Base-by-base conservation (phyloP, 768 basidiomycete species). In the Collybia mongolica region DNA sequence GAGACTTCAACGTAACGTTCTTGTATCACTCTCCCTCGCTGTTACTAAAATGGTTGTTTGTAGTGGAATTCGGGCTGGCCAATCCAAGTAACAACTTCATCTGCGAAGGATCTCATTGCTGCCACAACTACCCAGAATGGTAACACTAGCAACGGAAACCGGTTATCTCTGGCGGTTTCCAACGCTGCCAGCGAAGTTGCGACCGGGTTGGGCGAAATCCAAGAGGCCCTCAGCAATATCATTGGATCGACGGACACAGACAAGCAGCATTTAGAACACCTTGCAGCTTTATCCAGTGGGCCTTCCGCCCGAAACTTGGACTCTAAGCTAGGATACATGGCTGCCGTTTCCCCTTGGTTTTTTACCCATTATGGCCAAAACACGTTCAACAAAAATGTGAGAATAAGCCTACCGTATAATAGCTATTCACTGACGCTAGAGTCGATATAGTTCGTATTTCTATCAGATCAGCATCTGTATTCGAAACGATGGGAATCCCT, bases 1-100 rank as follows among this genome's bases (percentile, higher is more conserved):
- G 86, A 17, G 74, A 72, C 47, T 84, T 83, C 59, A 81, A 79
- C 51, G 85, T 86, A 59, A 46, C 76, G 59, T 14, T 19, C 52
- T 45, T n/a, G 53, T 6, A 26, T 18, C 19, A 49, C 14, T 45
- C n/a, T 51, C 51, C 32, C 51, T 9, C n/a, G 18, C 23, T 26
- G 49, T 42, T 12, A 38, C 18, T 51, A 55, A 44, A 61, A 52
- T 52, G 9, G 22, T 42, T 32, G 17, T 52, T 18, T 23, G n/a
- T 41, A 86, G 82, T 93, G 86, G 86, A 89, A 93, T 63, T 78
- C 79, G 22, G 91, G 74, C 32, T 93, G 91, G 91, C 89, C 91
- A 2, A 75, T 76, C 52, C 64, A 84, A 64, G 64, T 88, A 9
- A 84, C 74, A 3, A 65, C 70, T 7, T 60, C 65, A 22, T 74